Evolutionary conservation across 78 protist species (phyloP), one percentile per base, ranked within the genome.

Genomic region (Tieghemostelium lacteum): DNA sequence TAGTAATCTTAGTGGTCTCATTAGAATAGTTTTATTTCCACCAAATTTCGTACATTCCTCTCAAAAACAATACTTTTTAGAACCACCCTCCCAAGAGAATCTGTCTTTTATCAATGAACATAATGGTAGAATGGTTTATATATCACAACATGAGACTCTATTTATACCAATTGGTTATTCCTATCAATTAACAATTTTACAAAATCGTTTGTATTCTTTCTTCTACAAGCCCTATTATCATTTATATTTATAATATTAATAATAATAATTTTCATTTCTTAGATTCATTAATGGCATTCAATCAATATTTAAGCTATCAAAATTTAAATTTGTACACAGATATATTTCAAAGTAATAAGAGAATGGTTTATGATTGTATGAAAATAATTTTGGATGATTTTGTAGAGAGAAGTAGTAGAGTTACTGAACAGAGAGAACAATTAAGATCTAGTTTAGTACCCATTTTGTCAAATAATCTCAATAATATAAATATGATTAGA

Each of bases 151-250:
- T 33, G 60, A 74, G 40, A 74, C 71, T 37, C 1, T 74, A 1
- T 58, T 58, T 58, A 60, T 74, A 33, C 85, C 85, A 10, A 42
- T 69, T 40, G 69, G 69, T 5, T 74, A 69, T 65, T 74, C 29
- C 40, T 74, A 54, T 57, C 85, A 74, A 74, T 8, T 57, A 4
- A 58, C 65, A 37, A 37, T 74, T 26, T 40, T 60, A 33, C 52
- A 55, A 57, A 63, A 60, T 74, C 39, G 85, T 74, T 58, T 36
- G 31, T 33, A 33, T 40, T 19, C 4, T n/a, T n/a, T n/a, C n/a
- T 45, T 14, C 6, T 45, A 10, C 6, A 45, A 45, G 52, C 10
- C 6, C 6, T 45, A 45, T 14, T 45, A 45, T 14, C 10, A 45
- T 14, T 45, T 14, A 45, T 45, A 45, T 14, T 45, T 14, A 45